phyloP scores from a whole-genome alignment of 2,329 filamentous ascomycete genomes.

The Exutisphaerella laricina region DNA sequence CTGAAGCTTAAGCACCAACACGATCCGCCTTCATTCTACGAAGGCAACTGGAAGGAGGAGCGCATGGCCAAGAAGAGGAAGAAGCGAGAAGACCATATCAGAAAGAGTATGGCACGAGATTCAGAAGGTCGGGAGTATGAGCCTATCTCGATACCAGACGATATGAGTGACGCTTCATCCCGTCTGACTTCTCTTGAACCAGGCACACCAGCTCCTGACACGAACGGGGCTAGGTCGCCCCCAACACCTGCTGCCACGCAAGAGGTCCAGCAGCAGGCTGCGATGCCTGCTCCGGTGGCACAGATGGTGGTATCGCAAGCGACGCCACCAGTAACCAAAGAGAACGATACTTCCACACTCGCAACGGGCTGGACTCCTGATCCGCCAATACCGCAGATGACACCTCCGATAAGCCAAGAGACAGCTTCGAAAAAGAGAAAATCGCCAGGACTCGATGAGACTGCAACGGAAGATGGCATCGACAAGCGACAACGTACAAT shows the following conservation, averaged over 20 bases:
- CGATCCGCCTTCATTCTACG: constrained; percentile 79
- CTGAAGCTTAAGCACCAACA: constrained; percentile 63
- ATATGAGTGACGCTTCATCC: constrained; percentile 19
- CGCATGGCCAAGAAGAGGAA: constrained; percentile 31
- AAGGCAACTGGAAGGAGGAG: constrained; percentile 49
- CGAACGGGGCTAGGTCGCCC: not conserved
- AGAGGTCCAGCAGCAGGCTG: constrained; percentile 5
- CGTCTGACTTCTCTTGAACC: constrained; percentile 19
- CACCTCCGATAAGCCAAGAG: constrained; percentile 12
- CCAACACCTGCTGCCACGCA: constrained; percentile 2
- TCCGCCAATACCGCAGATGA: not conserved
- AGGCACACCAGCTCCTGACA: constrained; percentile 7
- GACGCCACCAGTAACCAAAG: not conserved
- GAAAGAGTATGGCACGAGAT: constrained; percentile 9
- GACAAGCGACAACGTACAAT: constrained; percentile 19
- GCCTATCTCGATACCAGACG: constrained; percentile 16
- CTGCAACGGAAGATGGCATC: constrained; percentile 4
- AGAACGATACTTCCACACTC: not conserved
- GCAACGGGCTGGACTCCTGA: not conserved
- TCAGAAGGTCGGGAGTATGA: constrained; percentile 14
- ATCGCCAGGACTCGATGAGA: constrained; percentile 16
- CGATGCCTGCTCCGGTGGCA: constrained; percentile 1
- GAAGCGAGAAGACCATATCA: constrained; percentile 24
- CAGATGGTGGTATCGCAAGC: constrained; percentile 6
- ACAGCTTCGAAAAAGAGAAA: constrained; percentile 16